Percentiles rank a stretch among this genome's conserved stretches.
Evolutionary conservation across 1,284 basidiomycete genomes (phyloP).

Genomic region (Taiwanofungus camphoratus): DNA sequence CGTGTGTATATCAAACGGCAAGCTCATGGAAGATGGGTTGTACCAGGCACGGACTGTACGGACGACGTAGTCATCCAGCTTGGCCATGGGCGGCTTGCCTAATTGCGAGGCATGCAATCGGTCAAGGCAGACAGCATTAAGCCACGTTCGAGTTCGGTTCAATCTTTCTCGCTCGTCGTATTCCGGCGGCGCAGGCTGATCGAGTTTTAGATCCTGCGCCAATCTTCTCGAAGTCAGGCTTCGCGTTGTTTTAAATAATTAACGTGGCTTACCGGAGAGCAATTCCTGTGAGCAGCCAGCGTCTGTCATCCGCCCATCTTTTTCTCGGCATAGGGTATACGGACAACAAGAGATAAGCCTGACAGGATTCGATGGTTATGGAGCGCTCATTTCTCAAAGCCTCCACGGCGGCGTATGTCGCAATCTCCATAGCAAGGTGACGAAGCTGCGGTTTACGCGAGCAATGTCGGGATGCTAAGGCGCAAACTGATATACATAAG

Average conservation of each 20-base stretch:
- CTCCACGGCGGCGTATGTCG: conserved; percentile 44
- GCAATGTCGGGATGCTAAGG: conserved; percentile 46
- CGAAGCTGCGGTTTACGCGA: conserved; percentile 38
- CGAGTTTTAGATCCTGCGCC: conserved; percentile 44
- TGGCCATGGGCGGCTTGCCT: conserved; percentile 59
- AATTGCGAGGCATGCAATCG: conserved; percentile 59
- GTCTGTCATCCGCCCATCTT: conserved; percentile 49
- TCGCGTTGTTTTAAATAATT: not conserved
- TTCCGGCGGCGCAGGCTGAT: conserved; percentile 35
- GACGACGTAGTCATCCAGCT: conserved; percentile 52
- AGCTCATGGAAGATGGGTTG: conserved; percentile 32
- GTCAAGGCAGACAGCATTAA: conserved; percentile 62
- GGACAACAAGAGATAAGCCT: conserved; percentile 46
- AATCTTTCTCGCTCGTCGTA: conserved; percentile 37
- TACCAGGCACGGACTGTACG: conserved; percentile 51
- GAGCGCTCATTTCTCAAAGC: conserved; percentile 44
- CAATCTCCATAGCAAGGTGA: conserved; percentile 44
- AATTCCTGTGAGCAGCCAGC: conserved; percentile 53
- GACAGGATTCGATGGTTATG: conserved; percentile 49
- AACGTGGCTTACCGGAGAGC: conserved; percentile 41
- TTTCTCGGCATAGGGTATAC: conserved; percentile 53
- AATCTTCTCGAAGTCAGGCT: conserved; percentile 30
- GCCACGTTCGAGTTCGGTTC: conserved; percentile 59
- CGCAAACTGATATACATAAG: conserved; percentile 45
- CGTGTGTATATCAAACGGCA: conserved; percentile 48